These are phyloP conservation scores for Alternaria longipes DNA, from an alignment of 2,329 filamentous ascomycete genomes.

Conservation along the genomic window DNA sequence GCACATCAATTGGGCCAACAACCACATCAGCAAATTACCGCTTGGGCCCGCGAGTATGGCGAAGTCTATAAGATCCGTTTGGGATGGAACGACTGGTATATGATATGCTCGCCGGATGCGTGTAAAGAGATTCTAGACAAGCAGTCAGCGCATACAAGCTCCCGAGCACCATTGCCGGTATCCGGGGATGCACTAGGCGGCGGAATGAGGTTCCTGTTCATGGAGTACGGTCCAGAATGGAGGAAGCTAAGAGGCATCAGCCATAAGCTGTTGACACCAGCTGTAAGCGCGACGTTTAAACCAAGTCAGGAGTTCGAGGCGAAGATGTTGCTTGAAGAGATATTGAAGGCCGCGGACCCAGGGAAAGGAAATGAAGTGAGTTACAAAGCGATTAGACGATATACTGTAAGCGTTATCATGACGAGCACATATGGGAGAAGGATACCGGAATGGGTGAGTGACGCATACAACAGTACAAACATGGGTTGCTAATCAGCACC, in stretches of 20 bases:
- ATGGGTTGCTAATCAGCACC: background rate
- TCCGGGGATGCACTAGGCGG: constrained; percentile 52
- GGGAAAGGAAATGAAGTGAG: constrained; percentile 30
- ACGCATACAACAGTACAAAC: background rate
- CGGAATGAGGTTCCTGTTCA: constrained; percentile 53
- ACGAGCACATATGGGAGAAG: constrained; percentile 48
- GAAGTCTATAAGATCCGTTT: constrained; percentile 57
- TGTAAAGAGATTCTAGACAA: constrained; percentile 58
- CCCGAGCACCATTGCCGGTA: constrained; percentile 52
- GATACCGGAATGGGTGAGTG: constrained; percentile 44
- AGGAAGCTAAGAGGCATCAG: constrained; percentile 52
- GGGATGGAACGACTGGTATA: constrained; percentile 58
- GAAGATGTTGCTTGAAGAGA: constrained; percentile 56
- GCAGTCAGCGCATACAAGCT: constrained; percentile 48
- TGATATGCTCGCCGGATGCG: constrained; percentile 56
- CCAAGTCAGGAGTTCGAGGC: constrained; percentile 59
- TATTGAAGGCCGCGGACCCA: constrained; percentile 45
- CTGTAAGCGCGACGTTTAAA: constrained; percentile 51
- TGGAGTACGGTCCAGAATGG: constrained; percentile 56
- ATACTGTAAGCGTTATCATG: constrained; percentile 49
- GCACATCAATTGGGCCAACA: constrained; percentile 39
- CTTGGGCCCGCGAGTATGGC: constrained; percentile 56
- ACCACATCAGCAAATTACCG: constrained; percentile 43
- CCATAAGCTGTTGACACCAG: constrained; percentile 51
- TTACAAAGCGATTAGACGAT: constrained; percentile 43